These are phyloP conservation scores for Penicillium sp. DNA, from an alignment of 2,329 filamentous ascomycete genomes.

Conservation along the genomic window DNA sequence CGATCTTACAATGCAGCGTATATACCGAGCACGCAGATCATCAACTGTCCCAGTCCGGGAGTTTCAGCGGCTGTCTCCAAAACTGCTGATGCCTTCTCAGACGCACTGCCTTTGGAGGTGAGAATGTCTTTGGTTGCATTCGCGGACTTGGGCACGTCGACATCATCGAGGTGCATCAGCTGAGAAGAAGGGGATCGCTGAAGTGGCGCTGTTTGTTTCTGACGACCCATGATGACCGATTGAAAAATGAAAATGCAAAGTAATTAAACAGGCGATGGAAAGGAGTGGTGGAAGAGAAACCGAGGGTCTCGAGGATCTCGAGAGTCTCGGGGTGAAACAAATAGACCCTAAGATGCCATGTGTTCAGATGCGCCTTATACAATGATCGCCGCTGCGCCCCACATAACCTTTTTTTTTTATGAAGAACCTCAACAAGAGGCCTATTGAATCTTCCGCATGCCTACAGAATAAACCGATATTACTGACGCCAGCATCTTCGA, in stretches of 20 bases:
- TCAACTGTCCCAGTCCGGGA: constrained; percentile 71
- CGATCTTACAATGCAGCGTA: constrained; percentile 84
- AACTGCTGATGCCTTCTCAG: constrained; percentile 20
- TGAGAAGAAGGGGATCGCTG: constrained; percentile 68
- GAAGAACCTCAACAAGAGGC: constrained; percentile 7
- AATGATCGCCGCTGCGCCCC: constrained; percentile 20
- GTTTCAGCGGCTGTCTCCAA: constrained; percentile 33
- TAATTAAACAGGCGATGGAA: not conserved
- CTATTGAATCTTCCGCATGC: not conserved
- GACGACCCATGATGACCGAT: constrained; percentile 62
- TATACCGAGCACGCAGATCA: constrained; percentile 89
- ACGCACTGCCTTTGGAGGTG: constrained; percentile 21
- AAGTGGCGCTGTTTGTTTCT: constrained; percentile 67
- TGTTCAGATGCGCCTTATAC: constrained; percentile 35
- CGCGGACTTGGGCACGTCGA: constrained; percentile 28
- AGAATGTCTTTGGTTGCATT: constrained; percentile 33
- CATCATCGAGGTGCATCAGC: constrained; percentile 51
- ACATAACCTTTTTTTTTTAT: constrained; percentile 5
- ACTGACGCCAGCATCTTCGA: not conserved
- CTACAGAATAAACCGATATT: not conserved
- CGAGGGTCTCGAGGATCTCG: no score
- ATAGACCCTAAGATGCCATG: constrained; percentile 35
- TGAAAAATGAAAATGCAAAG: not conserved
- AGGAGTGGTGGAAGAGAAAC: not conserved
- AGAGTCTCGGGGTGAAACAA: constrained; percentile 1